These are phyloP conservation scores for Cladosporium sp. DNA, from an alignment of 2,329 filamentous ascomycete species.

Conservation along the genomic window DNA sequence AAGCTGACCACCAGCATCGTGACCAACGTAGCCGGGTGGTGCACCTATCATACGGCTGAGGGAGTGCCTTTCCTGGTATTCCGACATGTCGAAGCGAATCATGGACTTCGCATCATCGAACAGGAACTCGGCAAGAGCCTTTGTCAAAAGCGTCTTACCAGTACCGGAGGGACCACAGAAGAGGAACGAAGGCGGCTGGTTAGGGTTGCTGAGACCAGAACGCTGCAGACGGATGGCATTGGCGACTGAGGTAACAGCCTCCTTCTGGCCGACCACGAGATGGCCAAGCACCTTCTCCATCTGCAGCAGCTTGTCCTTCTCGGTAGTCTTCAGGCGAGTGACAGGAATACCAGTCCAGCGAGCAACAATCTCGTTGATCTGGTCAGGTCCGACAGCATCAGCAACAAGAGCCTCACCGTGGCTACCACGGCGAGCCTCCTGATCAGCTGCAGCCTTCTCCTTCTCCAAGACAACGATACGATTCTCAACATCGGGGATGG, in stretches of 20 bases:
- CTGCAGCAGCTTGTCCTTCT: constrained; percentile 97
- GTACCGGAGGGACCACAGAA: constrained; percentile 99
- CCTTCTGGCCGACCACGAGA: constrained; percentile 88
- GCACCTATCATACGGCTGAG: constrained; percentile 97
- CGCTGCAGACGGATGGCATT: constrained; percentile 95
- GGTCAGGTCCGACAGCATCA: constrained; percentile 91
- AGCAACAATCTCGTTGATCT: constrained; percentile 98
- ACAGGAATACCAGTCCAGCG: constrained; percentile 99
- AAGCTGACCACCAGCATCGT: constrained; percentile 92
- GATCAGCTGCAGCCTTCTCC: constrained; percentile 78
- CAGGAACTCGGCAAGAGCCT: constrained; percentile 94
- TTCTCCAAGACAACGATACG: constrained; percentile 79
- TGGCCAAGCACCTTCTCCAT: constrained; percentile 88
- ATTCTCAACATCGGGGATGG: constrained; percentile 85
- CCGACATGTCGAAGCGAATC: constrained; percentile 99
- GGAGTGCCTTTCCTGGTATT: constrained; percentile 96
- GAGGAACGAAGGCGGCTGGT: constrained; percentile 95
- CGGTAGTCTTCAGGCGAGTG: constrained; percentile 86
- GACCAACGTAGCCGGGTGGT: constrained; percentile 93
- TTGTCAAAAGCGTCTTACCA: constrained; percentile 95
- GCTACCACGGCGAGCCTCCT: constrained; percentile 59
- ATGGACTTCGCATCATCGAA: constrained; percentile 97
- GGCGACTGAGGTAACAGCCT: constrained; percentile 88
- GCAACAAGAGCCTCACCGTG: constrained; percentile 74
- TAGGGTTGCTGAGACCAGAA: constrained; percentile 91